Percentiles rank a stretch among this genome's conserved stretches.
Conservation (phyloP, 345 rosid genomes). For the Kernera saxatilis region DNA sequence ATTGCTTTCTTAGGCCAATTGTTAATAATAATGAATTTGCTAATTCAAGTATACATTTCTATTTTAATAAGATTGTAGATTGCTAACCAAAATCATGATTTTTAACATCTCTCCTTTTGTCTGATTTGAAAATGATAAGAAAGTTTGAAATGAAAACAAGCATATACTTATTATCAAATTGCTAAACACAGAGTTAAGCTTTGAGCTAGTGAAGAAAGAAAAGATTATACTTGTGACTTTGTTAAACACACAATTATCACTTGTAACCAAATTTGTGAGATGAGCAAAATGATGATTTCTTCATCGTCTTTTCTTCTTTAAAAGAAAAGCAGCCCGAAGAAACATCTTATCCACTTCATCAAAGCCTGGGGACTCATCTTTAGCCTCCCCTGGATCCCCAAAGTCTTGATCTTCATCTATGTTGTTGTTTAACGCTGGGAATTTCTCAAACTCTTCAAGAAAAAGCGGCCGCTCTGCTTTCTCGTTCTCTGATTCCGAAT, state of each 20-base stretch:
- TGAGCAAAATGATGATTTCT: background rate
- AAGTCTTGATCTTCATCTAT: constrained; percentile 50
- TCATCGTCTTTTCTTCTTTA: constrained; percentile 56
- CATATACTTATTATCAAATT: background rate
- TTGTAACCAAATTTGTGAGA: background rate
- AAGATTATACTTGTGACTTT: background rate
- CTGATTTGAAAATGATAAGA: background rate
- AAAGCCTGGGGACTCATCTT: constrained; percentile 42
- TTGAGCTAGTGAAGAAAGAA: background rate
- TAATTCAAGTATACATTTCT: no score
- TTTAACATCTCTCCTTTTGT: no score
- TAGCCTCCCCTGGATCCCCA: constrained; percentile 35
- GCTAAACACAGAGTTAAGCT: background rate
- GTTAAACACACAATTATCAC: background rate
- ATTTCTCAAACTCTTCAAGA: constrained; percentile 67
- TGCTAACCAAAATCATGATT: no score
- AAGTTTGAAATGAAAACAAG: no score
- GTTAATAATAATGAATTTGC: no score
- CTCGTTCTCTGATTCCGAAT: constrained; percentile 53
- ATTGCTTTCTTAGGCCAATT: no score
- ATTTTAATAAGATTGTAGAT: no score
- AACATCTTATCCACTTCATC: constrained; percentile 84
- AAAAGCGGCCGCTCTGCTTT: constrained; percentile 47
- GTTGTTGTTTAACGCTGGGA: constrained; percentile 40
- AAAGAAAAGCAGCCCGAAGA: constrained; percentile 70